A percentile compares a stretch with the other conserved stretches of the same genome.
These are phyloP conservation scores for Candida sp. DNA, from an alignment of 1,139 yeast species.

Conservation along the genomic window DNA sequence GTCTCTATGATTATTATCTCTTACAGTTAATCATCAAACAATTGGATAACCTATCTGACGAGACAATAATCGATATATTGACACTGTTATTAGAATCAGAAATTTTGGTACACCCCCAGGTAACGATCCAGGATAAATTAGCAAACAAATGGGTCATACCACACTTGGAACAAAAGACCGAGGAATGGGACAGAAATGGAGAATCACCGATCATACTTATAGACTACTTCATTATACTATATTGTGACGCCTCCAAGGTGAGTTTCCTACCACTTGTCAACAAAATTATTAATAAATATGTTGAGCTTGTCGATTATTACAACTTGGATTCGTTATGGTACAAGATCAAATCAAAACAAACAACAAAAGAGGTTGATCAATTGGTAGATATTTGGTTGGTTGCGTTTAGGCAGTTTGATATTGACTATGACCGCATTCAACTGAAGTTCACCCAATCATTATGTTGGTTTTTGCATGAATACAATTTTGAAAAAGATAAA, in stretches of 20 bases:
- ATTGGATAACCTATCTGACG: background rate
- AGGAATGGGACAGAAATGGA: conserved; percentile 12
- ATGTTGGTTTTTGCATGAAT: background rate
- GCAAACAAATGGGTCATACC: conserved; percentile 16
- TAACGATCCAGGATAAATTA: conserved; percentile 11
- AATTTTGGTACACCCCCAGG: conserved; percentile 12
- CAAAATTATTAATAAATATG: conserved; percentile 10
- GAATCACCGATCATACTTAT: conserved; percentile 9
- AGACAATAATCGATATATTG: background rate
- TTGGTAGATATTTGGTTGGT: conserved; percentile 4
- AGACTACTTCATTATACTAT: conserved; percentile 16
- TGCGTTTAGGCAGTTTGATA: conserved; percentile 1
- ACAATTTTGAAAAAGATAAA: background rate
- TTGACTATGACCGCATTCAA: background rate
- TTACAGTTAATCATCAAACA: background rate
- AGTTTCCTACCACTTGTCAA: conserved; percentile 10
- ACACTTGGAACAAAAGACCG: conserved; percentile 8
- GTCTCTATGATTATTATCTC: background rate
- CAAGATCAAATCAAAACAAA: conserved; percentile 1
- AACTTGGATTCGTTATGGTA: conserved; percentile 16
- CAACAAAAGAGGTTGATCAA: conserved; percentile 4
- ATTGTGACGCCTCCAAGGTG: conserved; percentile 10
- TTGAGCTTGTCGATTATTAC: conserved; percentile 9
- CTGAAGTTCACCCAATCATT: conserved; percentile 1
- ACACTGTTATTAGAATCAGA: background rate